Base-by-base conservation (phyloP, 2,329 filamentous ascomycete species). In the Fusarium torulosum region DNA sequence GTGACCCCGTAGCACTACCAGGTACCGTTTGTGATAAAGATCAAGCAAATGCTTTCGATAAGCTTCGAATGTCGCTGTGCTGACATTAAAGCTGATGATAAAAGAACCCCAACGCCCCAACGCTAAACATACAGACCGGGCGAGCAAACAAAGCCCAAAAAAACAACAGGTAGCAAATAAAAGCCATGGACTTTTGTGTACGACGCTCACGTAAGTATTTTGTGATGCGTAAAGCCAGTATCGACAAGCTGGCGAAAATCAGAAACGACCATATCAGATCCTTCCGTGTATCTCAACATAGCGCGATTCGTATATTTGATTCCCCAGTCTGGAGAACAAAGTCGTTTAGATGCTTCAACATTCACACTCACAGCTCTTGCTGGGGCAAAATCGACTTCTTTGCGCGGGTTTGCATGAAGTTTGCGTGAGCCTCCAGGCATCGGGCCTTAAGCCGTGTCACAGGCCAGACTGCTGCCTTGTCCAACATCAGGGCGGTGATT, bases 401-500 rank as follows among this genome's bases (percentile, higher is more conserved):
- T 4, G 85, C 85, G 45, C 85, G 79, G 4, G 77, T 78, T 45
- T 82, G 81, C 79, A 85, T 83, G 60, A 84, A 81, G 56, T 79
- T 82, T 2, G 86, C 84, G 52, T 88, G 85, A 20, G 80, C 81
- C 64, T 88, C 85, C 19, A 88, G 79, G 65, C 85, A 87, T 50
- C 81, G 81, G 2, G 84, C 82, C 79, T 87, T 87, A 27, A 88
- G 75, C 50, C 83, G 83, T 33, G 84, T 85, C 15, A 87, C 84
- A 77, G 94, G 94, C 95, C 96, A 99, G 27, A 97, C 93, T 68
- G 92, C 91, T 66, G 93, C 91, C 79, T 93, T 93, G 70, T 94
- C 91, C 66, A 98, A 85, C 85, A 96, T 91, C 79, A 93, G 91
- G 46, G 94, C 92, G 66, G 92, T 96, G 54, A 96, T 86, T 73